Evolutionary conservation across 306 rosid genomes (phyloP).

Genomic region (Vicia sativa): DNA sequence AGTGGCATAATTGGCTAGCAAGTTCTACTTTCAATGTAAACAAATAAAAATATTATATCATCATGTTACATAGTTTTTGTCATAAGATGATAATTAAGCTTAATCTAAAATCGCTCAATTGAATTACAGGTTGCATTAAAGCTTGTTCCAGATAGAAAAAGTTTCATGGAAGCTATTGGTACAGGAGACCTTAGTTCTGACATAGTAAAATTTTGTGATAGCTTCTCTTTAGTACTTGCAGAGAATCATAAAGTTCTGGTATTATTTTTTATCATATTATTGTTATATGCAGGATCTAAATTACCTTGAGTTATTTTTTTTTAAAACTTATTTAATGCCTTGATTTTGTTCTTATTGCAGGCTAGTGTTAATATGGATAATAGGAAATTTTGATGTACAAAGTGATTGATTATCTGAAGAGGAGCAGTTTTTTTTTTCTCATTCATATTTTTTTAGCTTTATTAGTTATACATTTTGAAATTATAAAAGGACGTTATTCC

Average conservation of each 20-base stretch:
- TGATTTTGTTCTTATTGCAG: constrained; percentile 42
- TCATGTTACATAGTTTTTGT: too few relatives aligned
- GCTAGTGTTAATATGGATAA: constrained; percentile 75
- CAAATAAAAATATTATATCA: too few relatives aligned
- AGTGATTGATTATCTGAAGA: constrained; percentile 11
- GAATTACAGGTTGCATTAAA: constrained; percentile 67
- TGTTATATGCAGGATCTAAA: too few relatives aligned
- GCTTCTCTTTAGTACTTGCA: constrained; percentile 58
- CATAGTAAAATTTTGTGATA: constrained; percentile 54
- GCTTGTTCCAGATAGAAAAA: constrained; percentile 76
- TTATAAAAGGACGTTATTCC: too few relatives aligned
- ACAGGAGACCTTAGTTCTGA: constrained; percentile 55
- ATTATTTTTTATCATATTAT: constrained; percentile 11
- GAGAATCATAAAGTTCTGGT: constrained; percentile 85
- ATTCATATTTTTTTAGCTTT: too few relatives aligned
- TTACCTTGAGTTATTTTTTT: not conserved
- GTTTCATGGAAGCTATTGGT: constrained; percentile 67
- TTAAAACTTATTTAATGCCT: not conserved
- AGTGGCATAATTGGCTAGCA: constrained; percentile 77
- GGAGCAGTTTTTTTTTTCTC: constrained; percentile 1
- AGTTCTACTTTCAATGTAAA: constrained; percentile 66
- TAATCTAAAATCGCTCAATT: constrained; percentile 14
- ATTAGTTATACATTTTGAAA: too few relatives aligned
- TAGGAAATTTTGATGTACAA: constrained; percentile 47
- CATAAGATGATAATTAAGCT: not conserved